Percentiles rank a stretch among this genome's conserved stretches.
Evolutionary conservation across 805 yeast genomes (phyloP).

Genomic region (Metschnikowia colocasiae): DNA sequence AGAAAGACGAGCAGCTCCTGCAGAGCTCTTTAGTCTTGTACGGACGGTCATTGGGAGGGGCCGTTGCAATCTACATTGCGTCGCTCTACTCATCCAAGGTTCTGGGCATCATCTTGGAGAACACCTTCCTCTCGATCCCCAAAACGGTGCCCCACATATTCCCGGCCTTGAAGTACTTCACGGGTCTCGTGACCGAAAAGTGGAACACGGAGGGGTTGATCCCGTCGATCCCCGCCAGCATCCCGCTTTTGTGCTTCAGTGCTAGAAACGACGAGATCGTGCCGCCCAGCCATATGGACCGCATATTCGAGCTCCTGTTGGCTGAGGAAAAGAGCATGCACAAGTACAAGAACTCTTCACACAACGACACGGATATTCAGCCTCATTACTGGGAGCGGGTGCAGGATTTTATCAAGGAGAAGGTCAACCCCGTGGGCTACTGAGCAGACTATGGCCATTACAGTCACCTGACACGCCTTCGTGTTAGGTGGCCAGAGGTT

Average conservation of each 20-base stretch:
- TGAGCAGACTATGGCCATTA: not conserved
- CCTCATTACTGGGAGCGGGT: slow-evolving; percentile 76
- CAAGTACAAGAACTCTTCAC: slow-evolving; percentile 60
- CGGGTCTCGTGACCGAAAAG: slow-evolving; percentile 64
- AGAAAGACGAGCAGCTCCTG: slow-evolving; percentile 48
- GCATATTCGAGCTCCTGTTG: slow-evolving; percentile 51
- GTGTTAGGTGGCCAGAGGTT: too few species aligned
- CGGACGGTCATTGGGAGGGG: slow-evolving; percentile 94
- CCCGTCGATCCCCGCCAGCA: slow-evolving; percentile 43
- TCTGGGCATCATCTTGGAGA: slow-evolving; percentile 73
- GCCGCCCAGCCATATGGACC: slow-evolving; percentile 80
- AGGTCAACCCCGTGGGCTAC: slow-evolving; percentile 40
- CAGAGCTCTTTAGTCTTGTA: slow-evolving; percentile 60
- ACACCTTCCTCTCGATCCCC: slow-evolving; percentile 75
- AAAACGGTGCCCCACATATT: slow-evolving; percentile 71
- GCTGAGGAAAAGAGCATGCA: slow-evolving; percentile 48
- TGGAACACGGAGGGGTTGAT: slow-evolving; percentile 80
- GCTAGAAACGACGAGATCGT: slow-evolving; percentile 85
- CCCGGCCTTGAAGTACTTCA: slow-evolving; percentile 57
- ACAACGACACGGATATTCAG: slow-evolving; percentile 79
- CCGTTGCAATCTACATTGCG: slow-evolving; percentile 82
- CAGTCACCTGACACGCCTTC: too few species aligned
- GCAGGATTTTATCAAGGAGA: slow-evolving; percentile 49
- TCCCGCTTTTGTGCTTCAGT: slow-evolving; percentile 68
- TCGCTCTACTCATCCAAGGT: slow-evolving; percentile 49